Evolutionary conservation across 2,329 filamentous ascomycete species (phyloP), one percentile per base, ranked within the genome.

Genomic region (Cladosporium sp.): DNA sequence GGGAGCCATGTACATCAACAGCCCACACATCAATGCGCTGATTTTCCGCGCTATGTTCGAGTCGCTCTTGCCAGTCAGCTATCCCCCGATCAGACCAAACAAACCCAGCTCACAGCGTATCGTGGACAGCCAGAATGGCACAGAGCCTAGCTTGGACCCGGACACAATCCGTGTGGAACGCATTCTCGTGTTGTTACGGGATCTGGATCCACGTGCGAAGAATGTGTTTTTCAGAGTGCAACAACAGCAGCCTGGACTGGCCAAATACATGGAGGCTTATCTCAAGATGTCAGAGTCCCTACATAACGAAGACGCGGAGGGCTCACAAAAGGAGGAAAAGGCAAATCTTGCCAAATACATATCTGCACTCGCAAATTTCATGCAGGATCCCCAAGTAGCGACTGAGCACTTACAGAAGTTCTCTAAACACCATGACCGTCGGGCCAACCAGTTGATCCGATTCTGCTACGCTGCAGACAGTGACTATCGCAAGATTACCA

Each of bases 151-250:
- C 9, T 80, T 81, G 14, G 88, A 92, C 65, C 80, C 86, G 43
- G 89, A 94, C 70, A 88, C 86, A 60, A 86, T 96, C 36, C 85
- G 94, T 17, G 88, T 89, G 0, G 90, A 95, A 71, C 85, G 94
- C 36, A 89, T 97, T 58, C 80, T 99, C 4, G 82, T 95, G 1
- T 80, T 97, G 34, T 83, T 95, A 8, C 88, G 87, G 61, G 88
- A 88, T 9, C 79, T 99, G 3, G 90, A 96, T 66, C 78, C 82
- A 2, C 86, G 85, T 63, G 88, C 92, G 0, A 92, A 90, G 71
- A 89, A 86, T 64, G 93, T 94, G 0, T 96, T 97, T 73, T 94
- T 96, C 68, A 87, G 88, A 15, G 84, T 95, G 72, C 90, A 96
- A 72, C 83, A 83, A 30, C 86, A 90, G 47, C 92, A 96, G 70